Evolutionary conservation across 306 rosid genomes (phyloP), one percentile per base, ranked within the genome.

Genomic region (Vigna radiata): DNA sequence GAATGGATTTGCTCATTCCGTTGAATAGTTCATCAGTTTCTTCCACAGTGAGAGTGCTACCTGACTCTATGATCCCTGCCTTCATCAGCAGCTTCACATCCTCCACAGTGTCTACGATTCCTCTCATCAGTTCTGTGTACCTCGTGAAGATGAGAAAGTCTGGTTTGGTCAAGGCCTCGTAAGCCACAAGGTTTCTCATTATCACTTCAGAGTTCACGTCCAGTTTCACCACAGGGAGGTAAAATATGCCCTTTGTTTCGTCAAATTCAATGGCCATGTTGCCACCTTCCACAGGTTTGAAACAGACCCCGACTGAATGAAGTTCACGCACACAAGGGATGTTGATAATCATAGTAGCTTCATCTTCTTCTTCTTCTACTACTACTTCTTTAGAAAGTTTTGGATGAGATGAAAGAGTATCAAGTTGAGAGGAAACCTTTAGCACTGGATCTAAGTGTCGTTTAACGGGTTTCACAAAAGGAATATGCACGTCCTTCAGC

Each of bases 151-250:
- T 15, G 6, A 17, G 37, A 10, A n/a, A 23, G 8, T 70, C 82
- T 7, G 82, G 18, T 27, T 76, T 76, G 9, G 77, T 70, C 70
- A 75, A 12, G 8, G 76, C 81, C 44, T 85, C 88, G 4, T 78
- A 63, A 27, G 79, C 86, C 18, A 78, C 72, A 4, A 85, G 65
- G 82, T 85, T 82, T 59, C 89, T 69, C 11, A 85, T 18, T 21
- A 76, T 52, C 10, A 72, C 75, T 77, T 82, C 80, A 0, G 77
- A 53, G 68, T 69, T 62, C 1, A 21, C 73, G 14, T 63, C 39
- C 23, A 82, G 2, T 50, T 7, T 49, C 4, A 85, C 3, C 62
- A 27, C 11, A 3, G 86, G 88, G 2, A 82, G 79, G 58, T 19
- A 39, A 41, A 85, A 37, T 13, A 21, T 27, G 37, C 21, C 50